phyloP scores from a whole-genome alignment of 2,329 filamentous ascomycete genomes.

The Sporothrix pseudoabietina region DNA sequence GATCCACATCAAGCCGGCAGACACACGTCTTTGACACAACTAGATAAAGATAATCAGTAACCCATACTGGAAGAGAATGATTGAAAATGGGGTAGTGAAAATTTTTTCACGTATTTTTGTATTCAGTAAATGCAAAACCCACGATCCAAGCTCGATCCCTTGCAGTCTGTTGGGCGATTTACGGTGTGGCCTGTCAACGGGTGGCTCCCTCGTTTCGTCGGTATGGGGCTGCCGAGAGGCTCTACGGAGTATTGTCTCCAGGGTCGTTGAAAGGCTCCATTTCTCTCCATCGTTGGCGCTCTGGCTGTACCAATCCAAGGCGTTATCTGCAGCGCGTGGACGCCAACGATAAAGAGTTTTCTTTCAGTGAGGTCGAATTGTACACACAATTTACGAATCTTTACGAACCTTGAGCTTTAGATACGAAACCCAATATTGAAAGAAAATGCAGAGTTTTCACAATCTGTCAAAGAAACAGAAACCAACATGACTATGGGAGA shows the following conservation, averaged over 20 bases:
- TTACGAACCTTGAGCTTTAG: neutral
- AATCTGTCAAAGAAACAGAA: neutral
- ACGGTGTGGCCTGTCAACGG: neutral
- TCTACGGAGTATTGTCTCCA: neutral
- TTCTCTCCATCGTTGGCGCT: neutral
- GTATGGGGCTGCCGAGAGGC: neutral
- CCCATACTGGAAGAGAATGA: neutral
- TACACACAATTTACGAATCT: neutral
- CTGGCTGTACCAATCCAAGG: neutral
- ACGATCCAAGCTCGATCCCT: constrained; percentile 18
- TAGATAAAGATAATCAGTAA: neutral
- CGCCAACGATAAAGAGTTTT: neutral
- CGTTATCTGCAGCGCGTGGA: neutral
- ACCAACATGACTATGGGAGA: neutral
- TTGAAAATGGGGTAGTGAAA: neutral
- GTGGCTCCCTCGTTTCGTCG: neutral
- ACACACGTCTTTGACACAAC: neutral
- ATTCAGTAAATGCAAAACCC: too few species aligned
- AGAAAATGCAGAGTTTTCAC: neutral
- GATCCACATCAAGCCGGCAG: constrained; percentile 17
- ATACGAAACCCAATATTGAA: neutral
- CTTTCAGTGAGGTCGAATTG: neutral
- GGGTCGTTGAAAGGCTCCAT: neutral
- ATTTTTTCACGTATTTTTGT: neutral
- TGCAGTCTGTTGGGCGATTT: neutral